Evolutionary conservation across 495 filamentous ascomycete genomes (phyloP).

Genomic region (Neurospora intermedia): DNA sequence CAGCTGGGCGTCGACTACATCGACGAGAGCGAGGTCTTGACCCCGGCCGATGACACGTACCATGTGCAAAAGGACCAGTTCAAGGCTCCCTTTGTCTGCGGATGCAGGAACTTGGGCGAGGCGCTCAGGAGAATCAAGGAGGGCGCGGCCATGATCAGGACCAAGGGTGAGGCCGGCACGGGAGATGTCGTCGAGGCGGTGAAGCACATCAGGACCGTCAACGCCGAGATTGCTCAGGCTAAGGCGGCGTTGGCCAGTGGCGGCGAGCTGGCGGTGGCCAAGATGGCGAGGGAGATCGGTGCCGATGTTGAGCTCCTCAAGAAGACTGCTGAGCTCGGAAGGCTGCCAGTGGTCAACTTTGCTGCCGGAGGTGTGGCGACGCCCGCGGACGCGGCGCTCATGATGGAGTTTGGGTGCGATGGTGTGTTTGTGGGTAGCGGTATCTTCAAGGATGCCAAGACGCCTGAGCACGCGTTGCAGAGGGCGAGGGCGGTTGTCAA

Average conservation of each 20-base stretch:
- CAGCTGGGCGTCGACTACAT: slow-evolving; percentile 94
- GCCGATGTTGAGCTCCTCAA: slow-evolving; percentile 66
- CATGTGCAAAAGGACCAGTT: slow-evolving; percentile 83
- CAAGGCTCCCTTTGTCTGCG: slow-evolving; percentile 88
- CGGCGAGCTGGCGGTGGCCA: slow-evolving; percentile 56
- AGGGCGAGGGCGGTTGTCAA: slow-evolving; percentile 90
- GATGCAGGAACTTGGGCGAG: slow-evolving; percentile 91
- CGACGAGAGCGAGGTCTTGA: slow-evolving; percentile 94
- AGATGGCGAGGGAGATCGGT: slow-evolving; percentile 71
- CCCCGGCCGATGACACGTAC: slow-evolving; percentile 79
- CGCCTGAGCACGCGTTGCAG: slow-evolving; percentile 68
- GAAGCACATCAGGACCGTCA: slow-evolving; percentile 89
- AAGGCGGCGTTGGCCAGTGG: slow-evolving; percentile 48
- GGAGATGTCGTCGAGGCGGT: slow-evolving; percentile 97
- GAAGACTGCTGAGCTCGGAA: slow-evolving; percentile 74
- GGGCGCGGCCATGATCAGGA: slow-evolving; percentile 97
- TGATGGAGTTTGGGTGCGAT: slow-evolving; percentile 99
- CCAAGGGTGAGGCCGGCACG: slow-evolving; percentile 97
- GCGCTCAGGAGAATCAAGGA: slow-evolving; percentile 85
- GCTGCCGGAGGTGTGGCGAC: slow-evolving; percentile 96
- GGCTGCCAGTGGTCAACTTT: slow-evolving; percentile 95
- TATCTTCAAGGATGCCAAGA: slow-evolving; percentile 71
- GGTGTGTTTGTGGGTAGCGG: slow-evolving; percentile 95
- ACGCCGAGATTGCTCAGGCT: slow-evolving; percentile 68
- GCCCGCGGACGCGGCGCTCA: slow-evolving; percentile 90